A percentile compares a stretch with the other conserved stretches of the same genome.
Conservation (phyloP, 805 yeast species). For the Candida stauntonica region DNA sequence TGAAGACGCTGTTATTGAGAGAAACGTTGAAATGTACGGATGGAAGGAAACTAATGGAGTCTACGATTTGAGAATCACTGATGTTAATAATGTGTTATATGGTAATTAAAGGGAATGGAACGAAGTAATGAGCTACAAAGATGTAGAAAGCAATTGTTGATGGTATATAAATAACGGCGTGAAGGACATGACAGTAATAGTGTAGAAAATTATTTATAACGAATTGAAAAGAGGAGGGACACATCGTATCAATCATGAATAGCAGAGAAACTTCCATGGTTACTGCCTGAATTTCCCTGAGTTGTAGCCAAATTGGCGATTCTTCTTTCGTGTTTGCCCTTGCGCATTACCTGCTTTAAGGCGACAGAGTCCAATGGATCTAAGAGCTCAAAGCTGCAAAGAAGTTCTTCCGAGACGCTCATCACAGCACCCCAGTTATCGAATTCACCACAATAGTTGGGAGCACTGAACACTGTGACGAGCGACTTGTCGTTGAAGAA, state of each 20-base stretch:
- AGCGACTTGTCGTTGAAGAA: conserved; percentile 84
- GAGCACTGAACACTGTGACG: conserved; percentile 97
- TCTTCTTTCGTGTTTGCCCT: conserved; percentile 85
- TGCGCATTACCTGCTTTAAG: conserved; percentile 89
- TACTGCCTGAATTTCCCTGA: conserved; percentile 20
- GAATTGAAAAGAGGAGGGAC: conserved; percentile 8
- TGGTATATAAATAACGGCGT: neutral
- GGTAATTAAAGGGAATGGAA: too few relatives aligned
- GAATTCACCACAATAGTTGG: conserved; percentile 75
- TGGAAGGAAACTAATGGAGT: conserved; percentile 74
- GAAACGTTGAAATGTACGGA: conserved; percentile 34
- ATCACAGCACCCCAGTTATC: conserved; percentile 97
- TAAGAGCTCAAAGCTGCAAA: conserved; percentile 88
- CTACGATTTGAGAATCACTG: conserved; percentile 73
- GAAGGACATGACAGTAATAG: neutral
- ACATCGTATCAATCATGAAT: conserved; percentile 2
- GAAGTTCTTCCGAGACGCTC: conserved; percentile 89
- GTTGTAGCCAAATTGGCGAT: conserved; percentile 41
- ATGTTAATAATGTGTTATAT: conserved; percentile 64
- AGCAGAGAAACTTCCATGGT: conserved; percentile 22
- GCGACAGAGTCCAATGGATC: conserved; percentile 94
- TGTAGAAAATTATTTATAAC: conserved; percentile 6
- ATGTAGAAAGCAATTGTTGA: too few relatives aligned
- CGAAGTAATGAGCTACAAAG: too few relatives aligned
- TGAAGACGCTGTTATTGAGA: conserved; percentile 37